These are phyloP conservation scores for Mycena citricolor DNA, from an alignment of 1,284 basidiomycete species.

Conservation along the genomic window DNA sequence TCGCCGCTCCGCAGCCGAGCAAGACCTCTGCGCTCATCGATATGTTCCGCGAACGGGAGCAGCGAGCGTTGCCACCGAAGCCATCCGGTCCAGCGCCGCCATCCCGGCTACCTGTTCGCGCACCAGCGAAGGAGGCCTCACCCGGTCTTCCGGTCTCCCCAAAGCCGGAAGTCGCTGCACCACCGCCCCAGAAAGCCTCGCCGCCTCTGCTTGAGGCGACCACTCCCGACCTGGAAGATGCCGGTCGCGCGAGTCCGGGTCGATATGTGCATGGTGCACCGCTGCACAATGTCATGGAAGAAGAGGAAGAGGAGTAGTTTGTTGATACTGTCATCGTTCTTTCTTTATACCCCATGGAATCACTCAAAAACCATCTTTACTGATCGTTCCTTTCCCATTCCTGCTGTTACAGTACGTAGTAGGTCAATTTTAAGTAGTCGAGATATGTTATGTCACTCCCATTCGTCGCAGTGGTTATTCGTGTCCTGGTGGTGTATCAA, in stretches of 20 bases:
- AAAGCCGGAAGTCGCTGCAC: neutral
- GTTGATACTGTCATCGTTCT: neutral
- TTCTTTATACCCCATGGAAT: neutral
- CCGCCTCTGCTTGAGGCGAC: constrained; percentile 23
- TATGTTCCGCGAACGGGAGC: constrained; percentile 77
- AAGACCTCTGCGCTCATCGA: constrained; percentile 76
- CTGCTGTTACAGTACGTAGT: too few relatives aligned
- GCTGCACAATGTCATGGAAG: constrained; percentile 81
- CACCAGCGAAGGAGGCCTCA: constrained; percentile 20
- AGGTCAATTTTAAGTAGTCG: too few relatives aligned
- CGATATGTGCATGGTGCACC: constrained; percentile 86
- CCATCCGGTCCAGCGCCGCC: constrained; percentile 29
- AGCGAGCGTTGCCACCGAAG: constrained; percentile 26
- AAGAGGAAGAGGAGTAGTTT: constrained; percentile 61
- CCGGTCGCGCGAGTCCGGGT: constrained; percentile 61
- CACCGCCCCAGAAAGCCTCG: constrained; percentile 24
- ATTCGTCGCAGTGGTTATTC: too few relatives aligned
- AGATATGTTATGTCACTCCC: too few relatives aligned
- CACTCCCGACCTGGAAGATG: constrained; percentile 34
- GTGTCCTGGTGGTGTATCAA: too few relatives aligned
- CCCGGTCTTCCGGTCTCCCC: constrained; percentile 13
- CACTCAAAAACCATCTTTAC: neutral
- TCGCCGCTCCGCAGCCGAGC: constrained; percentile 36
- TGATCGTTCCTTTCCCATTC: too few relatives aligned
- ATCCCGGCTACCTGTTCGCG: constrained; percentile 40